phyloP scores from a whole-genome alignment of 176 grass and related monocot genomes.

The Carex littledalei region DNA sequence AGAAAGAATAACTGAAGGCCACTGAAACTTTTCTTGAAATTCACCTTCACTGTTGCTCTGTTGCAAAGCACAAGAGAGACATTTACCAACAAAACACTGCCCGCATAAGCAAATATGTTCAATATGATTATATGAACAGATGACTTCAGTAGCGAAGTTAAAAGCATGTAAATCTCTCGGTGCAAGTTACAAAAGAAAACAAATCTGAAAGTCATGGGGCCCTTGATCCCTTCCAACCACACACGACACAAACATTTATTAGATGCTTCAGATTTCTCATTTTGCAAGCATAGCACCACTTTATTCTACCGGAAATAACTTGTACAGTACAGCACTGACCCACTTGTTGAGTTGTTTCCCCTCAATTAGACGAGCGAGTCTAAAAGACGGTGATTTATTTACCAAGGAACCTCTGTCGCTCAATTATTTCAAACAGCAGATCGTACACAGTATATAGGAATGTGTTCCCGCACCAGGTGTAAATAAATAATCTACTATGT shows the following conservation, averaged over 20 bases:
- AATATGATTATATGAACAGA: not conserved
- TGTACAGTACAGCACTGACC: not conserved
- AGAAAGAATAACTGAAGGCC: not conserved
- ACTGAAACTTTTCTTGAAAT: not conserved
- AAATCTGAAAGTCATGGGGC: not conserved
- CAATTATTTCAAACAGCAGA: constrained; percentile 5
- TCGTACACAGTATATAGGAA: not conserved
- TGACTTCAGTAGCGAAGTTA: not conserved
- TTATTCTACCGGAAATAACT: not conserved
- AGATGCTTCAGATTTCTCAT: not conserved
- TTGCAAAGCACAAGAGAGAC: not conserved
- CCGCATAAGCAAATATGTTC: not conserved
- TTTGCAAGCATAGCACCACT: not conserved
- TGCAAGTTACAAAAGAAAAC: not conserved
- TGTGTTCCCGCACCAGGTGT: not conserved
- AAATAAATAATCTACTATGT: not conserved
- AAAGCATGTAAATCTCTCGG: not conserved
- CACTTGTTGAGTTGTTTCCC: not conserved
- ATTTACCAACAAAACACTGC: not conserved
- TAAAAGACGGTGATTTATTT: not conserved
- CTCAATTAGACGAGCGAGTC: not conserved
- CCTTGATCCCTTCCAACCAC: not conserved
- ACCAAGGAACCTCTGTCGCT: not conserved
- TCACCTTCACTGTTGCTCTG: not conserved
- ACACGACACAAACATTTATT: constrained; percentile 10